Evolutionary conservation across 2,329 filamentous ascomycete genomes (phyloP), one percentile per base, ranked within the genome.

Genomic region (Aspergillus jensenii): DNA sequence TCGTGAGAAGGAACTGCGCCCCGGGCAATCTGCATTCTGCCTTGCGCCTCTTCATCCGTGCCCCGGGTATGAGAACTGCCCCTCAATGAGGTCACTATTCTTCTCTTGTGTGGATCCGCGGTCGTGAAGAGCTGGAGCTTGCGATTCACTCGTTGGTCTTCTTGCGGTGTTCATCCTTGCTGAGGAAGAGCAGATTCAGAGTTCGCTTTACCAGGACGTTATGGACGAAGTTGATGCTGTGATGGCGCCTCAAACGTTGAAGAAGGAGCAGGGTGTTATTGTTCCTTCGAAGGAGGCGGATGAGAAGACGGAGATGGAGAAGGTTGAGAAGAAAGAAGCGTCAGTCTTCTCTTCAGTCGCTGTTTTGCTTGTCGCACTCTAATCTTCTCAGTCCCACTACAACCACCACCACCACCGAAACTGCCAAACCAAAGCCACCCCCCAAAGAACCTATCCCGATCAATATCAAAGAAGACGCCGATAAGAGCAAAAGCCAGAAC

Each of bases 1-100:
- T 47, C 5, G 27, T 25, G 21, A 23, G 21, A 23, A 23, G 23
- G 11, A 11, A 14, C 12, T 11, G 43, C 17, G 43, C 43, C 44
- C 44, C 15, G 23, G 44, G 19, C 48, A 51, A 41, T 52, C 49
- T 52, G 49, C 49, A 39, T 43, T 52, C 39, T 40, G 49, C 49
- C 49, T 43, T 31, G 21, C 19, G 49, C 45, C 45, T 15, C 27
- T 31, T 11, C 9, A 8, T 31, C 27, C 19, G 17, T 43, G 40
- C 40, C 40, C 40, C n/a, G 17, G 2, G n/a, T 11, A 17, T 43
- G 40, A 9, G 8, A 8, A n/a, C 4, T 21, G 4, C 19, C n/a
- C n/a, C 40, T 43, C 19, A 19, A 35, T 48, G 27, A 43, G 9
- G n/a, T 43, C 8, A 48, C 17, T 35, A 6, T 12, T 35, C 46